Evolutionary conservation across 352 stramenopile species (phyloP), one percentile per base, ranked within the genome.

Genomic region (Globisporangium abappressorium): DNA sequence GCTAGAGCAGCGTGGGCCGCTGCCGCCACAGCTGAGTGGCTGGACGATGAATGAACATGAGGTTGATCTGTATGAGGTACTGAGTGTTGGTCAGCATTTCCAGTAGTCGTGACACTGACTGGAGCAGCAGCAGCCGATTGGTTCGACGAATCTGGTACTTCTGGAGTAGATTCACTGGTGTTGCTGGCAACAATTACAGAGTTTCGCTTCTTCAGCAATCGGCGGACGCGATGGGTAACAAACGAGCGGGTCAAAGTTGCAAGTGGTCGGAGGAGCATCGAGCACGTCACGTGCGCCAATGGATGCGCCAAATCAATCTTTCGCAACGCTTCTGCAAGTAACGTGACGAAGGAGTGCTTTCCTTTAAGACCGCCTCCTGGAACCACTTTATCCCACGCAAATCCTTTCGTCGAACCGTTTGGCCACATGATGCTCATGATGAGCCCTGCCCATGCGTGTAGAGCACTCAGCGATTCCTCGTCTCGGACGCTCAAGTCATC

Each of bases 391-490:
- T 95, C 87, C 85, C 84, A 93, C 0, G 87, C 85, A 49, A 93
- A 86, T 20, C 81, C 78, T 57, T 95, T 95, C 18, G 80, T 81
- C 15, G 83, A 82, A 2, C 85, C 87, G 49, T 89, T 87, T 4
- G 89, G 89, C 89, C 89, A 96, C 58, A 95, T 75, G 47, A 96
- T 91, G 62, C 85, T 94, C 86, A 95, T 94, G 38, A 94, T 90
- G 38, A 96, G 69, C 14, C 85, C 85, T 4, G 81, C 84, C 89
- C 89, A 96, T 3, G 87, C 89, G 61, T 96, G 87, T 38, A 96
- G 66, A n/a, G 74, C 81, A 66, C 83, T 94, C 38, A 96, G 41
- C 12, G 87, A 81, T n/a, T 61, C 58, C 62, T 93, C 85, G 57
- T 95, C 85, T 14, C 74, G 70, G n/a, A 95, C 80, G 51, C 61